Conservation (phyloP, 495 filamentous ascomycete genomes). For the Darksidea phi region DNA sequence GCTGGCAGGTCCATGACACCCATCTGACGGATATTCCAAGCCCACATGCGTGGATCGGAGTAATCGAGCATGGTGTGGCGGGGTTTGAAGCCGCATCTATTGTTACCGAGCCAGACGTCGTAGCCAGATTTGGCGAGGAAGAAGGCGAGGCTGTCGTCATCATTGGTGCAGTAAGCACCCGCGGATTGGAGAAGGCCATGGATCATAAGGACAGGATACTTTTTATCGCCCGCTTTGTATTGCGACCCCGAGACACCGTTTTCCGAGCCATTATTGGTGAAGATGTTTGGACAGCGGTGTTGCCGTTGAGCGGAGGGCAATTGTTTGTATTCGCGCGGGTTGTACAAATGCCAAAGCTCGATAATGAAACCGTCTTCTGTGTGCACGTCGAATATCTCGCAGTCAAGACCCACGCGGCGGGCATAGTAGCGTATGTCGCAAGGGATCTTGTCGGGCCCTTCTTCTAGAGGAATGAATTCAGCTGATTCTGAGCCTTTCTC, state of each 20-base stretch:
- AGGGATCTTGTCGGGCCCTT: slow-evolving; percentile 72
- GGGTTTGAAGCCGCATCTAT: slow-evolving; percentile 82
- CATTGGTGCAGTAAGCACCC: slow-evolving; percentile 86
- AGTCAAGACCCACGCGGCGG: slow-evolving; percentile 79
- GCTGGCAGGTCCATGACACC: slow-evolving; percentile 88
- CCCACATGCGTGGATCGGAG: slow-evolving; percentile 90
- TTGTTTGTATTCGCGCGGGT: slow-evolving; percentile 65
- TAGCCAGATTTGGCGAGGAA: slow-evolving; percentile 90
- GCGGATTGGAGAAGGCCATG: slow-evolving; percentile 86
- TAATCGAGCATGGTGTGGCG: slow-evolving; percentile 68
- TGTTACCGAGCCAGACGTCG: slow-evolving; percentile 96
- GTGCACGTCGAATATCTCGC: slow-evolving; percentile 79
- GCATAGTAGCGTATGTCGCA: slow-evolving; percentile 88
- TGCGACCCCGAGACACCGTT: slow-evolving; percentile 21
- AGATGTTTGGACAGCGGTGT: slow-evolving; percentile 39
- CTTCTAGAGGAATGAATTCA: slow-evolving; percentile 70
- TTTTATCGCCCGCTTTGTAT: slow-evolving; percentile 48
- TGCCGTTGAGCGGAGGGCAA: slow-evolving; percentile 29
- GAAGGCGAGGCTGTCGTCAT: slow-evolving; percentile 87
- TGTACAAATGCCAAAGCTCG: slow-evolving; percentile 83
- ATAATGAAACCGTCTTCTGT: slow-evolving; percentile 96
- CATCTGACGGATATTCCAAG: slow-evolving; percentile 95
- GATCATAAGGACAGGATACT: slow-evolving; percentile 85
- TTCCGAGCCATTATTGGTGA: slow-evolving; percentile 43
- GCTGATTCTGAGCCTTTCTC: slow-evolving; percentile 46